Percentiles rank a stretch among this genome's conserved stretches.
These are phyloP conservation scores for Gomphus sp. DNA, from an alignment of 1,284 basidiomycete genomes.

Conservation along the genomic window DNA sequence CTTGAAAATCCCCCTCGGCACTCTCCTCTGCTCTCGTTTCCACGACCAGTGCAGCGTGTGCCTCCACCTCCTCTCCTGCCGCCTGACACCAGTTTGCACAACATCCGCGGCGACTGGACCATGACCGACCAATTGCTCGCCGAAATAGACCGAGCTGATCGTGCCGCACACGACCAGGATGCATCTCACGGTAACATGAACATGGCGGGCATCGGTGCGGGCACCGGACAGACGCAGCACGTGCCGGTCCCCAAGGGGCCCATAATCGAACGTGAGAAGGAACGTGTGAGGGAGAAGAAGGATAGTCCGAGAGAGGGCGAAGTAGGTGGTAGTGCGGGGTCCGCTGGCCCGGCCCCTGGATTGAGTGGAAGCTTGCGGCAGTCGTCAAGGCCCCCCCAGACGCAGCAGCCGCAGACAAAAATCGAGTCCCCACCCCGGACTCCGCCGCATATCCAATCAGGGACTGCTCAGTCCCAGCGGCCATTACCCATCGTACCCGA, in stretches of 20 bases:
- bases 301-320: conserved; percentile 15
- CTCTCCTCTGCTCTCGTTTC: conserved; percentile 26
- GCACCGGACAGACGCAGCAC: conserved; percentile 22
- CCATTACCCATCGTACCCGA: conserved; percentile 1
- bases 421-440: conserved; percentile 3
- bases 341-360: neutral
- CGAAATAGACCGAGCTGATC: conserved; percentile 59
- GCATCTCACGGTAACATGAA: conserved; percentile 14
- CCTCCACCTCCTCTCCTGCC: conserved; percentile 41
- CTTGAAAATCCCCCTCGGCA: conserved; percentile 20
- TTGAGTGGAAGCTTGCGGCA: conserved; percentile 4
- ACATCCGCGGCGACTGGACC: conserved; percentile 48
- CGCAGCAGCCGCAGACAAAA: neutral
- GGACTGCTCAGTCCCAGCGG: neutral
- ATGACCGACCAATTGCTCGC: conserved; percentile 61
- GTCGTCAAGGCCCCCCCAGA: neutral
- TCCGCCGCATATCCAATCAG: neutral
- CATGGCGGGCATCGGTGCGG: conserved; percentile 15
- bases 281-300: conserved; percentile 17
- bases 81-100: conserved; percentile 30
- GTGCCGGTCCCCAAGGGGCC: conserved; percentile 40
- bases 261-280: conserved; percentile 22
- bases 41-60: conserved; percentile 48
- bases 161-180: conserved; percentile 16
- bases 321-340: neutral